Conservation (phyloP, 805 yeast genomes). For the Saturnispora quitensis region DNA sequence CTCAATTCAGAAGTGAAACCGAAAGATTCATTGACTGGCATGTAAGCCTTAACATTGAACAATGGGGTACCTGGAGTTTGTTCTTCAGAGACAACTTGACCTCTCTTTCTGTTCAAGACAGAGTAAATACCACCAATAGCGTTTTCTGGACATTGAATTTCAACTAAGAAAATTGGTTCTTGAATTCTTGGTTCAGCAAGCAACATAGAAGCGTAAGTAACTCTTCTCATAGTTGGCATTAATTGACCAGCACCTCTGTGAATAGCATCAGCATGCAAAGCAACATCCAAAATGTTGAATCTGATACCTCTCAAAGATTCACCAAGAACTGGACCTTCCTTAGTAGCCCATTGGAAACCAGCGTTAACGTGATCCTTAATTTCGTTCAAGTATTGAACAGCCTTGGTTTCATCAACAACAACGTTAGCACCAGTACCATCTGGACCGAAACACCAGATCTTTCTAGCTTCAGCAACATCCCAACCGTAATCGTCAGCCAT, state of each 20-base stretch:
- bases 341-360: conserved; percentile 99
- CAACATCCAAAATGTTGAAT: conserved; percentile 97
- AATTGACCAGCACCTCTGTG: conserved; percentile 99
- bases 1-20: conserved; percentile 99
- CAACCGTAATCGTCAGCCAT: conserved; percentile 98
- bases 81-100: conserved; percentile 98
- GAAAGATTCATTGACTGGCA: conserved; percentile 99
- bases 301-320: conserved; percentile 94
- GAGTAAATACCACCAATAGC: conserved; percentile 99
- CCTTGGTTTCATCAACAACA: conserved; percentile 99
- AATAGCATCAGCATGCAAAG: conserved; percentile 99
- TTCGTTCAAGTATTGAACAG: conserved; percentile 97
- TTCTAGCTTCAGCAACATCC: conserved; percentile 99
- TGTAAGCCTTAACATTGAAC: conserved; percentile 99
- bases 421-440: conserved; percentile 98
- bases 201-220: conserved; percentile 94
- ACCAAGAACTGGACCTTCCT: conserved; percentile 98
- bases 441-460: conserved; percentile 99
- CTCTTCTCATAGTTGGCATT: conserved; percentile 99
- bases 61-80: conserved; percentile 99
- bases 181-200: conserved; percentile 98
- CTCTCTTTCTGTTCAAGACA: conserved; percentile 98
- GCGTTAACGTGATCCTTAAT: conserved; percentile 99
- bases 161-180: conserved; percentile 99
- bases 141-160: conserved; percentile 98